Base-by-base conservation (phyloP, 208 protist genomes). In the Leishmania aethiopica region DNA sequence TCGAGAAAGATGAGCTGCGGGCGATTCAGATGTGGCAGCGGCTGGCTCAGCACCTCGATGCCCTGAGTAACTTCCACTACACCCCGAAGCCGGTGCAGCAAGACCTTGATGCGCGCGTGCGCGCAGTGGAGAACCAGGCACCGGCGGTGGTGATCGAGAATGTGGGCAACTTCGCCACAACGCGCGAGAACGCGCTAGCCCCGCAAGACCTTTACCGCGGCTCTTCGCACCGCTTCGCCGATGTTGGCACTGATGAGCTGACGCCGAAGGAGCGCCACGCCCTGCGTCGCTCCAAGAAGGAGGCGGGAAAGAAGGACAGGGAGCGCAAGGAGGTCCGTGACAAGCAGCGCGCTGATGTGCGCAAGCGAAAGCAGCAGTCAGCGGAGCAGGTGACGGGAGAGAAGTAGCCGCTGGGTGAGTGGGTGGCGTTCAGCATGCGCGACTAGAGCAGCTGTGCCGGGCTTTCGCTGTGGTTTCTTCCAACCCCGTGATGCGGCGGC, bases 1-100 rank as follows among this genome's bases (percentile, higher is more conserved):
- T 96, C 40, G 95, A 98, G 87, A 94, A 95, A 85, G 95, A 98
- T 75, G 95, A 98, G 88, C 88, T 98, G 75, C 93, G 94, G 11
- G 94, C 94, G 25, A 88, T 98, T 15, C 93, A 98, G 57, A 96
- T 98, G 94, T 98, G 95, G 95, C 87, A 89, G 62, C 92, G 94
- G 45, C 91, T 98, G 40, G 84, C 93, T 45, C 93, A 96, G 85
- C 94, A 97, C 87, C 92, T 98, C 69, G 95, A 97, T 77, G 93
- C 92, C 3, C 91, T 98, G 72, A 97, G 93, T 82, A 98, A 98
- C 91, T 97, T 96, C 88, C 81, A 95, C 91, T 98, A 90, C 88
- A 98, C 95, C 2, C 95, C 95, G 66, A 97, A 96, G 84, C 95
- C 95, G 25, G 90, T 94, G 73, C 91, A 95, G 85, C 81, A 92